Base-by-base conservation (phyloP, 2,329 filamentous ascomycete genomes). In the Ascochyta clinopodiicola region DNA sequence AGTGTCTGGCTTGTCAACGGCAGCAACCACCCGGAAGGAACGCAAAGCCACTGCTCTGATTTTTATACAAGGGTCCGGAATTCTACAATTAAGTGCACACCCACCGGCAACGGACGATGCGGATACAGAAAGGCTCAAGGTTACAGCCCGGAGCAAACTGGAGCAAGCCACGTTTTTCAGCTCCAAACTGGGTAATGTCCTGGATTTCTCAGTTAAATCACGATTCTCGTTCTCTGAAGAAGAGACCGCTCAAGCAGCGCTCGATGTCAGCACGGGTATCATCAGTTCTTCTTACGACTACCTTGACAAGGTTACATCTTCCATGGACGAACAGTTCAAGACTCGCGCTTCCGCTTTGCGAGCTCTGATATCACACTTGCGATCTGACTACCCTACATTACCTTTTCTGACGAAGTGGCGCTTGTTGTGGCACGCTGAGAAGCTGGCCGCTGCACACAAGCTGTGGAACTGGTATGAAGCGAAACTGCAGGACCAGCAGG, bases 151-250 rank as follows among this genome's bases (percentile, higher is more conserved):
- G 76, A 91, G 87, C 76, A 96, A 95, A 76, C 83, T 99, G 36
- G 92, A 97, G 70, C 93, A 99, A 77, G 93, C 93, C 2, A 90
- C 98, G 1, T 98, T 97, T 77, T 98, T 92, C 71, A 93, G 93
- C 2, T 86, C 86, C 43, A 87, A 90, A 70, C 84, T 88, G 59
- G 87, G 91, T 68, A 98, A 92, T 66, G 90, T 94, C n/a, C 78
- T 99, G n/a, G 87, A 92, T 59, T 92, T 99, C 66, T 85, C 88
- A 38, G 84, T 87, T 38, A 85, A 86, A 60, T 81, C 85, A 35
- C 86, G 87, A 50, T 79, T 88, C 42, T 81, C 83, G 4, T 96
- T 95, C 62, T 81, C 86, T 0, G 77, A 83, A 17, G 80, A 85
- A 22, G 91, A 96, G 66, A 83, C 96, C 24, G 88, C 90, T 56